Evolutionary conservation across 2,329 filamentous ascomycete genomes (phyloP).

Genomic region (Raffaelea ambrosiae): DNA sequence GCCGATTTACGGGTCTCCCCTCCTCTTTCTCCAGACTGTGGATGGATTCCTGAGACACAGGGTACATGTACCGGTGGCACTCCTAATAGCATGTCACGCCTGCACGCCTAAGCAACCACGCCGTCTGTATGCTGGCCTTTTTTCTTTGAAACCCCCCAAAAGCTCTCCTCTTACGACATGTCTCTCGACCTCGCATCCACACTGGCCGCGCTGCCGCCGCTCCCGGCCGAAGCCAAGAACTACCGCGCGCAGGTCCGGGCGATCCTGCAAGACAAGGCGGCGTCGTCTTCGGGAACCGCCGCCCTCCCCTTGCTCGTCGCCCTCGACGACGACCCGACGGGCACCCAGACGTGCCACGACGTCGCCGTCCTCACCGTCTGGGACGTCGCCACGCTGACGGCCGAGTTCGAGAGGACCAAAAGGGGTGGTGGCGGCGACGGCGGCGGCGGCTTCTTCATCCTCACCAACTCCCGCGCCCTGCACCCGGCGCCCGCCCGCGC

Average conservation of each 20-base stretch:
- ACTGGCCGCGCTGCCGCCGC: neutral
- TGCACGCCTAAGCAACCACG: too few species aligned
- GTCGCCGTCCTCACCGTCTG: conserved; percentile 47
- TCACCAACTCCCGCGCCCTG: conserved; percentile 50
- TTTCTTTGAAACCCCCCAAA: too few species aligned
- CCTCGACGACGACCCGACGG: conserved; percentile 49
- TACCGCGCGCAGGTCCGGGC: neutral
- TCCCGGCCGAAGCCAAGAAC: neutral
- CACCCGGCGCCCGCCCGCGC: conserved; percentile 35
- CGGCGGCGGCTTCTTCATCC: conserved; percentile 46
- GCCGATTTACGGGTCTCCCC: too few species aligned
- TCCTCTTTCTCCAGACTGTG: too few species aligned
- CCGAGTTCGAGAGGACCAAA: conserved; percentile 34
- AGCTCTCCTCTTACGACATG: too few species aligned
- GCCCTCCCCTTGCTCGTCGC: conserved; percentile 28
- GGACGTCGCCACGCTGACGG: conserved; percentile 32
- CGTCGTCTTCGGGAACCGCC: too few species aligned
- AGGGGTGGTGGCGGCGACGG: too few species aligned
- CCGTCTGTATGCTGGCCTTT: too few species aligned
- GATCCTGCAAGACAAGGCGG: neutral
- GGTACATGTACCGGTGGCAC: too few species aligned
- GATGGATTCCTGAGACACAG: too few species aligned
- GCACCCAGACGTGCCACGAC: conserved; percentile 54
- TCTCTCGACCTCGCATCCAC: neutral
- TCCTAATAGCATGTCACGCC: too few species aligned